A percentile compares a stretch with the other conserved stretches of the same genome.
Evolutionary conservation across 352 stramenopile genomes (phyloP).

Genomic region (Globisporangium recalcitrans): DNA sequence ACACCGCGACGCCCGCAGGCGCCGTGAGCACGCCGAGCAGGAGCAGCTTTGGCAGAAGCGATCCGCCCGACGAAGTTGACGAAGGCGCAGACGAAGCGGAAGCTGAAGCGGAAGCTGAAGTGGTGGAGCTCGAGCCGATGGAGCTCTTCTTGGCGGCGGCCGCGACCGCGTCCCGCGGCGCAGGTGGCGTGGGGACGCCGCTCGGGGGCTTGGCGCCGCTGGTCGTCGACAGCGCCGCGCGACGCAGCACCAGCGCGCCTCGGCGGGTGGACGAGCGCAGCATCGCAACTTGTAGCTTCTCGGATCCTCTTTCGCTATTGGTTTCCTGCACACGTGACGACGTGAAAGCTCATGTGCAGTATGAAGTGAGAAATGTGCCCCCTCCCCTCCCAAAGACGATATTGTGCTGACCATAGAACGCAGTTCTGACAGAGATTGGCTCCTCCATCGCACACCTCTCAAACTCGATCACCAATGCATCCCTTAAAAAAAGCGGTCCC

Average conservation of each 20-base stretch:
- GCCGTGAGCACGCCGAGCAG: conserved; percentile 44
- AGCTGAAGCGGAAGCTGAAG: neutral
- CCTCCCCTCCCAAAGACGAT: too few relatives aligned
- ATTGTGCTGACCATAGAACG: too few relatives aligned
- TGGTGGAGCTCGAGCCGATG: conserved; percentile 4
- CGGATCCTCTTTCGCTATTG: neutral
- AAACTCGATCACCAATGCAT: too few relatives aligned
- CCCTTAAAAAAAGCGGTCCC: too few relatives aligned
- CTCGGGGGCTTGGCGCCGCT: neutral
- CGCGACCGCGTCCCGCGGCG: conserved; percentile 5
- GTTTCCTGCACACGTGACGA: neutral
- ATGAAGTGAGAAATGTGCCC: too few relatives aligned
- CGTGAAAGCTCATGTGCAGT: neutral
- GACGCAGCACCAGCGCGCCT: conserved; percentile 9
- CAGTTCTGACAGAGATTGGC: too few relatives aligned
- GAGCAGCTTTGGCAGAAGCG: conserved; percentile 42
- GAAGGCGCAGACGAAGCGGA: conserved; percentile 20
- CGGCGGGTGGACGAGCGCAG: conserved; percentile 8
- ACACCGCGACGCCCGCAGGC: conserved; percentile 49
- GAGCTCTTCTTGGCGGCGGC: conserved; percentile 12
- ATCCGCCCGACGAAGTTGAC: conserved; percentile 27
- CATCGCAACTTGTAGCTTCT: conserved; percentile 1
- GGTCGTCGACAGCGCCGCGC: conserved; percentile 4
- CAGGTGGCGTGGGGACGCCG: neutral
- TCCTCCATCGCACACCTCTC: too few relatives aligned